Percentiles rank a stretch among this genome's conserved stretches.
Evolutionary conservation across 2,329 filamentous ascomycete species (phyloP).

Genomic region (Akanthomyces lecanii): DNA sequence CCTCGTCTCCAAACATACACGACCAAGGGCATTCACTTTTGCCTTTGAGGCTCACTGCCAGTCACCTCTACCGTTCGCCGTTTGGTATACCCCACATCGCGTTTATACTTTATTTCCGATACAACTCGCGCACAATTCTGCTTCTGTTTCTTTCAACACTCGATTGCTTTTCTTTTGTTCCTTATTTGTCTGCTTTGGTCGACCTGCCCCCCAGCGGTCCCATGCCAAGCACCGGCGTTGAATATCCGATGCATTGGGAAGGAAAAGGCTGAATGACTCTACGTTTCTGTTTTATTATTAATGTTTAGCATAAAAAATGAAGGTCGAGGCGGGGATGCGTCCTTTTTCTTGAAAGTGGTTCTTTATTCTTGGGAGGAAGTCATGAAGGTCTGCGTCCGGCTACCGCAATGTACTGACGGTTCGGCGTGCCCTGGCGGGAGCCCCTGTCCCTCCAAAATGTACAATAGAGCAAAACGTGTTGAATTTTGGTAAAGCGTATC

Average conservation of each 20-base stretch:
- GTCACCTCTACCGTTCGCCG: slow-evolving; percentile 12
- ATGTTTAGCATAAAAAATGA: slow-evolving; percentile 17
- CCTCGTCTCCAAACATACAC: not conserved
- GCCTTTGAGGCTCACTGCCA: not conserved
- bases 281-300: slow-evolving; percentile 11
- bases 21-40: not conserved
- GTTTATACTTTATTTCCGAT: slow-evolving; percentile 11
- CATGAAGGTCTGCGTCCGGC: not conserved
- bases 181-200: slow-evolving; percentile 1
- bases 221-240: slow-evolving; percentile 1
- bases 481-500: not conserved
- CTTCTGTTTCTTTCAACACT: not conserved
- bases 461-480: not conserved
- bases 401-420: not conserved
- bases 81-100: slow-evolving; percentile 27
- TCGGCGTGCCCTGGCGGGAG: not conserved
- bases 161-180: not conserved
- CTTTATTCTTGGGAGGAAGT: not conserved
- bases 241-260: not conserved
- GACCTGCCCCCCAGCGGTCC: not conserved
- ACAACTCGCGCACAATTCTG: not conserved
- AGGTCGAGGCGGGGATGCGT: not conserved
- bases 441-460: not conserved
- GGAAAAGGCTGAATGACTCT: not conserved
- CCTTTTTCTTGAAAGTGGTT: not conserved